A percentile compares a stretch with the other conserved stretches of the same genome.
These are phyloP conservation scores for Solanum pinnatisectum DNA, from an alignment of 257 asterid species.

Conservation along the genomic window DNA sequence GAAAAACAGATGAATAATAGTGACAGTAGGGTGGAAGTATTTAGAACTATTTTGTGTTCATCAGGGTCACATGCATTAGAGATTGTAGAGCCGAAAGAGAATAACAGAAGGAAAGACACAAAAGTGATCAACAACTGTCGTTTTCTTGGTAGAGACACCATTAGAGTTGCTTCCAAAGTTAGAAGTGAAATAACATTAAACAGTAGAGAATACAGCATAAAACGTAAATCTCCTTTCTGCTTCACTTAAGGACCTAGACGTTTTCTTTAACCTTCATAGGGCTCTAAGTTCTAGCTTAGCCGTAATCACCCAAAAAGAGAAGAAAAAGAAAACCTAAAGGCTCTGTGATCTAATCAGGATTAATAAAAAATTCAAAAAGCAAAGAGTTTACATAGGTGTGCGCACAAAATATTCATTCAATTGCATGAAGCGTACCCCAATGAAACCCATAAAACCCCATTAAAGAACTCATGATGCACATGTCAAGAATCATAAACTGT, in stretches of 20 bases:
- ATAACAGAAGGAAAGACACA: not conserved
- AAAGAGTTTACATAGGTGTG: not conserved
- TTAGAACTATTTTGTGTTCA: not conserved
- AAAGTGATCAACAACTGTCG: not conserved
- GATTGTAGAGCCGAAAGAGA: not conserved
- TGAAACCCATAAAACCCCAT: not conserved
- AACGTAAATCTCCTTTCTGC: not conserved
- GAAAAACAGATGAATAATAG: not conserved
- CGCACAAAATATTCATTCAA: not conserved
- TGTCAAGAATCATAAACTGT: not conserved
- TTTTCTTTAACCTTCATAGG: not conserved
- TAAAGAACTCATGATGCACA: not conserved
- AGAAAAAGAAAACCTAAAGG: not conserved
- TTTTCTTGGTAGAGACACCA: not conserved
- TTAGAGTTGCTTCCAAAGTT: not conserved
- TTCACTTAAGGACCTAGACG: not conserved
- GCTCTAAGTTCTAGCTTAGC: not conserved
- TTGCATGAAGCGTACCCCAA: not conserved
- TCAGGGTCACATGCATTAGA: not conserved
- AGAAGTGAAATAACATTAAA: not conserved
- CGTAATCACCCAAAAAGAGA: not conserved
- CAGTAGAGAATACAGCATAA: not conserved
- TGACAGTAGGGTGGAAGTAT: not conserved
- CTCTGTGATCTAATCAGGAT: not conserved
- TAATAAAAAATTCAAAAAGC: not conserved